Evolutionary conservation across 169 alveolate genomes (phyloP).

Genomic region (Plasmodium vinckei): DNA sequence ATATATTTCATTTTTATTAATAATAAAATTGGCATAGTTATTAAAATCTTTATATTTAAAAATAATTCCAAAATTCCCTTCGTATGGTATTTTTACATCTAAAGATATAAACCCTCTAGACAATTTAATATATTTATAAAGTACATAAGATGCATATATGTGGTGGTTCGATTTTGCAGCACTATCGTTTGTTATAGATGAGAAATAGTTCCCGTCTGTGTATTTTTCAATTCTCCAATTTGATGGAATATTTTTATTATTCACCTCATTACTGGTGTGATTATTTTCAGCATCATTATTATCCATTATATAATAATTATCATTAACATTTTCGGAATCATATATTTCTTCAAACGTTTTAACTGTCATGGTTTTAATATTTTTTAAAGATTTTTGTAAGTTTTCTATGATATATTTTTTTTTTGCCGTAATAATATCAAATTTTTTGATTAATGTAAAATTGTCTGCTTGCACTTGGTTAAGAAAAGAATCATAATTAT

Average conservation of each 20-base stretch:
- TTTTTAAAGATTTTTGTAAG: slow-evolving; percentile 31
- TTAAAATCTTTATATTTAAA: slow-evolving; percentile 60
- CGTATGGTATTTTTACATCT: slow-evolving; percentile 64
- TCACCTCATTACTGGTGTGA: too few species aligned
- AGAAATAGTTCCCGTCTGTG: slow-evolving; percentile 49
- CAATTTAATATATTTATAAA: slow-evolving; percentile 53
- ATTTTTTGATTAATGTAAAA: slow-evolving; percentile 37
- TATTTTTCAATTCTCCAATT: slow-evolving; percentile 66
- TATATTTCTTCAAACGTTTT: slow-evolving; percentile 48
- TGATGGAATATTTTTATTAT: slow-evolving; percentile 31
- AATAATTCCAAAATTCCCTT: slow-evolving; percentile 51
- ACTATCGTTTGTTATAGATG: slow-evolving; percentile 60
- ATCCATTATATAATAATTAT: slow-evolving; percentile 56
- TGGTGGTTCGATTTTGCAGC: slow-evolving; percentile 29
- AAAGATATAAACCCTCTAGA: slow-evolving; percentile 66
- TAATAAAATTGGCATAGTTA: slow-evolving; percentile 55
- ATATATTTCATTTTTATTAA: slow-evolving; percentile 50
- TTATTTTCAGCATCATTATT: slow-evolving; percentile 2
- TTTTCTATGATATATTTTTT: slow-evolving; percentile 41
- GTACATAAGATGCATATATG: slow-evolving; percentile 56
- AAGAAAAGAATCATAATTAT: slow-evolving; percentile 6
- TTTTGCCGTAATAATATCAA: slow-evolving; percentile 35
- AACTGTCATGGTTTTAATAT: slow-evolving; percentile 40
- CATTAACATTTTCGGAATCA: slow-evolving; percentile 45
- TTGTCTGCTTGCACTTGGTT: slow-evolving; percentile 11